Conservation (phyloP, 75 land plant species). For the Cunninghamia lanceolata region DNA sequence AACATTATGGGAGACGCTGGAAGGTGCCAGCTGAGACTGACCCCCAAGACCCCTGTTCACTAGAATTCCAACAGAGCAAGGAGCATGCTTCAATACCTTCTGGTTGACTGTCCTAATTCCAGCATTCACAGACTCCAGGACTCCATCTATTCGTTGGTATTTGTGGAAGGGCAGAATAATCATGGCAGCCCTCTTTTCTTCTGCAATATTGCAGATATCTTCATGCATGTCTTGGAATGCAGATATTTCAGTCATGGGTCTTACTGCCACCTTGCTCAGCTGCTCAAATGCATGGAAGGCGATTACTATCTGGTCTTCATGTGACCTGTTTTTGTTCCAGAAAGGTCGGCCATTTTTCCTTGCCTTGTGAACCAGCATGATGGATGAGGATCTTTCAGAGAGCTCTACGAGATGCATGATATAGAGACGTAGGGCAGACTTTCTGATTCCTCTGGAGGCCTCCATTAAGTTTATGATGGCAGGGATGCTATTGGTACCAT, state of each 20-base stretch:
- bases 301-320: constrained; percentile 24
- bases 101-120: too few species aligned
- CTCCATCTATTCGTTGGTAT: too few species aligned
- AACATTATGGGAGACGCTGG: too few species aligned
- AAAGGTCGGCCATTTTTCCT: constrained; percentile 24
- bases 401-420: constrained; percentile 58
- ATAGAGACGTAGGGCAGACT: constrained; percentile 45
- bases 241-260: constrained; percentile 81
- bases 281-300: constrained; percentile 54
- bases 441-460: constrained; percentile 43
- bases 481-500: constrained; percentile 55
- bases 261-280: constrained; percentile 42
- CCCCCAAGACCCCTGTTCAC: constrained; percentile 46
- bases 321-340: constrained; percentile 26
- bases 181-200: constrained; percentile 32
- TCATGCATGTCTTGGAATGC: constrained; percentile 54
- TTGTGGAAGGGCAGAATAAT: too few species aligned
- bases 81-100: not conserved
- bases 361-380: constrained; percentile 55
- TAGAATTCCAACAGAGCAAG: constrained; percentile 69
- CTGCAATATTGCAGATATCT: constrained; percentile 59
- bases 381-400: constrained; percentile 52
- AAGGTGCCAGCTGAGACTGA: too few species aligned
- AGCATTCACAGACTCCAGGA: too few species aligned
- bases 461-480: constrained; percentile 63